Base-by-base conservation (phyloP, 2,329 filamentous ascomycete genomes). In the Aureobasidium namibiae region DNA sequence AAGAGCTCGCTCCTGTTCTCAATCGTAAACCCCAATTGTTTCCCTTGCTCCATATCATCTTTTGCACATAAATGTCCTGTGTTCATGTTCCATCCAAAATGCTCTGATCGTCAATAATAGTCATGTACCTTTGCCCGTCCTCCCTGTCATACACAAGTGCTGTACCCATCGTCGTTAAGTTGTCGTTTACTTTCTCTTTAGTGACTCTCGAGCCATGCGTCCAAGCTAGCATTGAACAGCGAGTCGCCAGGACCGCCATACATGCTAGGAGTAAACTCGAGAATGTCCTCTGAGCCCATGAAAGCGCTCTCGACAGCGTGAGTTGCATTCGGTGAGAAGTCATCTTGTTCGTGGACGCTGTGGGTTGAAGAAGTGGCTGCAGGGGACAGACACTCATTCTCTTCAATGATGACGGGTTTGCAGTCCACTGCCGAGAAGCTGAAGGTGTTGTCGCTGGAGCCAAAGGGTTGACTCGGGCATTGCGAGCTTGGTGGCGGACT, bases 341-440 rank as follows among this genome's bases (percentile, higher is more conserved):
- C 16, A 16, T 61, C 59, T 10, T 36, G 18, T 11, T 61, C 59
- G 5, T 50, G 44, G 10, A 50, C 16, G 14, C 34, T 50, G 31
- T 42, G 39, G n/a, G 9, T 39, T 39, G 50, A 60, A 4, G 56
- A 56, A 13, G 53, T 53, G 2, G 45, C 57, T 21, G 54, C 44
- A 1, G 62, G 62, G 9, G 57, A 61, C 21, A 62, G 58, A 8
- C 34, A 34, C 13, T 63, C 53, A 4, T 31, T 38, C 26, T 41
- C 45, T 13, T 52, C 26, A 23, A 54, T 48, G 8, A 62, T 50
- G 31, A 53, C 56, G n/a, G 62, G 60, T 49, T 63, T 61, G n/a
- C 60, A 39, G n/a, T 63, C 62, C 33, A 61, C 50, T 33, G 57
- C 18, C 46, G 36, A 44, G 57, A 61, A 63, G 45, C 52, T 59